These are phyloP conservation scores for Eucalyptus cloeziana DNA, from an alignment of 345 rosid species.

Conservation along the genomic window DNA sequence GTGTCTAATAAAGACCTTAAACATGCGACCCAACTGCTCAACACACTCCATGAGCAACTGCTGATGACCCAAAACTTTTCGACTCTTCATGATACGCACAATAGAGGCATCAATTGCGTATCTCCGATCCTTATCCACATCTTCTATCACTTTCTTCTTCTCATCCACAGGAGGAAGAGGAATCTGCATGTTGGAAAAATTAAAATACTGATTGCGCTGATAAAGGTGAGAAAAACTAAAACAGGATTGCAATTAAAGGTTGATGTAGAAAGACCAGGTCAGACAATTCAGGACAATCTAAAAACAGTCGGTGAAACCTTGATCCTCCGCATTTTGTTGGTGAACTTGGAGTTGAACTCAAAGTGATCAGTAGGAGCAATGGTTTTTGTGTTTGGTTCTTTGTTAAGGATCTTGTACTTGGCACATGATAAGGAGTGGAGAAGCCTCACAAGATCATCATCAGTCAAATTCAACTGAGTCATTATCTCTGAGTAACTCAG, in stretches of 20 bases:
- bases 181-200: conserved; percentile 20
- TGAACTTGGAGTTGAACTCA: conserved; percentile 70
- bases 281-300: not conserved
- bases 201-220: not conserved
- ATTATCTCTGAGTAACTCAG: conserved; percentile 71
- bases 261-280: not conserved
- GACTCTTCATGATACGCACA: conserved; percentile 93
- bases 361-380: conserved; percentile 45
- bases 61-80: conserved; percentile 78
- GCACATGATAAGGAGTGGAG: conserved; percentile 89
- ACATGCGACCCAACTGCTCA: conserved; percentile 83
- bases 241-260: not conserved
- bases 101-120: conserved; percentile 95
- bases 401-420: conserved; percentile 61
- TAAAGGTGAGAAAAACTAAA: not conserved
- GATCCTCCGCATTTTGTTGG: conserved; percentile 81
- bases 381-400: conserved; percentile 54
- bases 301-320: conserved; percentile 23
- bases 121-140: conserved; percentile 79
- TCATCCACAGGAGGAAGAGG: conserved; percentile 94
- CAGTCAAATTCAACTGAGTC: conserved; percentile 69
- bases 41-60: conserved; percentile 79
- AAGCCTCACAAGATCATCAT: conserved; percentile 70
- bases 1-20: conserved; percentile 41
- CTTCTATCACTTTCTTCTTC: conserved; percentile 86